Evolutionary conservation across 2,329 filamentous ascomycete genomes (phyloP), one percentile per base, ranked within the genome.

Genomic region (Fusarium sp.): DNA sequence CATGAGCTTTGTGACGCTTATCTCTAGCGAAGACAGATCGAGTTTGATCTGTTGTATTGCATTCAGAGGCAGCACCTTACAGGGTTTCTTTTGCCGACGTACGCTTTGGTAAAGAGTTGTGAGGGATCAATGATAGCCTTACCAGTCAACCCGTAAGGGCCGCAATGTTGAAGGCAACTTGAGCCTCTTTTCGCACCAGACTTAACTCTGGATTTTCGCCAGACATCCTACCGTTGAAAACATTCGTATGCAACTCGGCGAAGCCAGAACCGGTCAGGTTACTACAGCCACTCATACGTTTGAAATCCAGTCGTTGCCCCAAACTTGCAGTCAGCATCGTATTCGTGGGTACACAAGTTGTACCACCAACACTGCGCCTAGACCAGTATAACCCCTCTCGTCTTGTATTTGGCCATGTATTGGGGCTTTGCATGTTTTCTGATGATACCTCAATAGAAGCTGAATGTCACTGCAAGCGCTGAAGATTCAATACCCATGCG

Each of bases 321-420:
- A 64, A 62, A 64, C 62, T 71, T 69, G 61, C 60, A 64, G 59
- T 63, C 61, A 72, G 70, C 64, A 70, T 77, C 75, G 73, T 76
- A 76, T 76, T 68, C 60, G 49, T 68, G 66, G 67, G 43, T 58
- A 50, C 47, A 65, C 44, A 60, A 38, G 50, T 49, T 71, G 69
- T 76, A 62, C 58, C 37, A 76, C 75, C 56, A 65, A 53, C 42
- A 60, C 65, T 71, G 64, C 56, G 46, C 61, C 64, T 62, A 65
- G 47, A 60, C 54, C 64, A 67, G 67, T 56, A 66, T 47, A 59
- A 44, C 38, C n/a, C 58, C 32, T 44, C 53, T 25, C 19, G 42
- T n/a, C 35, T 35, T 54, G 60, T 59, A 42, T 30, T 61, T 49
- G 60, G 64, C 65, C 61, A 67, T 60, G 50, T 47, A 64, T 56